Evolutionary conservation across 441 rosid species (phyloP).

Genomic region (Monsonia emarginata): DNA sequence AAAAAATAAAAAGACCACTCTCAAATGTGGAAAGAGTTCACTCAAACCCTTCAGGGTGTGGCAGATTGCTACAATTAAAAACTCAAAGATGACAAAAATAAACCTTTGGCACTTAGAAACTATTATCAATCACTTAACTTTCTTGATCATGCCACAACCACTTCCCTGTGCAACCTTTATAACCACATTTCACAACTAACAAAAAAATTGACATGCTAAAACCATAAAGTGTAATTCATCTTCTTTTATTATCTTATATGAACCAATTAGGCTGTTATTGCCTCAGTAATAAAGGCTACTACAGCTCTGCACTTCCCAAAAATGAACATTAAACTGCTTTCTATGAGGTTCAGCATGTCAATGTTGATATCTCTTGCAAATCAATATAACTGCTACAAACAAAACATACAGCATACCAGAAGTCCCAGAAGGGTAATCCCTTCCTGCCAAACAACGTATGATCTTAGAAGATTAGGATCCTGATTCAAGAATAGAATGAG

Average conservation of each 20-base stretch:
- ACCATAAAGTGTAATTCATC: not conserved
- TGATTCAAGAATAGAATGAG: constrained; percentile 90
- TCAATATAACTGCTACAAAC: constrained; percentile 7
- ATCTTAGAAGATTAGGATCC: constrained; percentile 89
- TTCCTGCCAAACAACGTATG: constrained; percentile 77
- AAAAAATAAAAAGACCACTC: too few species aligned
- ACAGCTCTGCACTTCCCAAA: not conserved
- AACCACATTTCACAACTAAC: not conserved
- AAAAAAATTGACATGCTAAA: not conserved
- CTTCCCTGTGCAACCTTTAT: not conserved
- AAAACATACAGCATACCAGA: constrained; percentile 45
- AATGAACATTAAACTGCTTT: not conserved
- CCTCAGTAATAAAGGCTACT: not conserved
- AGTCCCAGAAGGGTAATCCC: constrained; percentile 72
- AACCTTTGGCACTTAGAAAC: not conserved
- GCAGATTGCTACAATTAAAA: not conserved
- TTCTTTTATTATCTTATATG: not conserved
- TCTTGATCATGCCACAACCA: not conserved
- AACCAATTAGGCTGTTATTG: not conserved
- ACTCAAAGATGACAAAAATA: not conserved
- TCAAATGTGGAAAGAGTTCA: too few species aligned
- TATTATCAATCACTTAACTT: not conserved
- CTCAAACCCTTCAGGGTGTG: too few species aligned
- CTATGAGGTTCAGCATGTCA: not conserved
- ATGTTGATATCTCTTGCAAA: not conserved